Evolutionary conservation across 805 yeast species (phyloP).

Genomic region (Sporopachydermia lactativora): DNA sequence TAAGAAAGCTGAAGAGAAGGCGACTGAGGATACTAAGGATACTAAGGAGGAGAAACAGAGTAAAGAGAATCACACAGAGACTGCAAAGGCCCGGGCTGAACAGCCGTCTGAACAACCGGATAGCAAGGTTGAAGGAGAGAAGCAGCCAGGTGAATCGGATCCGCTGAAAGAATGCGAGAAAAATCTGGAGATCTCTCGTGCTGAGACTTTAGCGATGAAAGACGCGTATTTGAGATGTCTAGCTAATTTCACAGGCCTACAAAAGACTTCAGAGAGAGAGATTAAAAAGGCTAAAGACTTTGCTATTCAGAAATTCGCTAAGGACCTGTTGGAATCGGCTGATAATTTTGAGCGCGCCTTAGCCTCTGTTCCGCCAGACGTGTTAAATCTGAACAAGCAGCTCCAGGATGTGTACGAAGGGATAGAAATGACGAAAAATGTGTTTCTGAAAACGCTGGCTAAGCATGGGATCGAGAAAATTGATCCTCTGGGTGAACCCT

Average conservation of each 20-base stretch:
- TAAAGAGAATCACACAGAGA: too few relatives aligned
- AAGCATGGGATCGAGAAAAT: constrained; percentile 72
- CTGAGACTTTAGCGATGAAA: constrained; percentile 64
- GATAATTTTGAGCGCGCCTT: constrained; percentile 87
- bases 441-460: constrained; percentile 69
- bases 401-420: constrained; percentile 73
- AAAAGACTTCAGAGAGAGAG: constrained; percentile 81
- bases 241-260: constrained; percentile 88
- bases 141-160: constrained; percentile 5
- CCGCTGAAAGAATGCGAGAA: neutral
- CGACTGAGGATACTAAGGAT: constrained; percentile 12
- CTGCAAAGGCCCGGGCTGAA: too few relatives aligned
- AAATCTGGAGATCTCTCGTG: neutral
- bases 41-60: constrained; percentile 11
- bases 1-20: constrained; percentile 10
- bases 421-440: constrained; percentile 76
- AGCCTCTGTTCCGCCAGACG: constrained; percentile 40
- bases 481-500: constrained; percentile 71
- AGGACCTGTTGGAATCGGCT: constrained; percentile 75
- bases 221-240: constrained; percentile 71
- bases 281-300: constrained; percentile 77
- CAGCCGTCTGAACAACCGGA: too few relatives aligned
- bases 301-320: constrained; percentile 85
- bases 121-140: constrained; percentile 9
- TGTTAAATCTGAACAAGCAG: constrained; percentile 38